Evolutionary conservation across 495 filamentous ascomycete genomes (phyloP), one percentile per base, ranked within the genome.

Genomic region (Aspergillus nidulans): DNA sequence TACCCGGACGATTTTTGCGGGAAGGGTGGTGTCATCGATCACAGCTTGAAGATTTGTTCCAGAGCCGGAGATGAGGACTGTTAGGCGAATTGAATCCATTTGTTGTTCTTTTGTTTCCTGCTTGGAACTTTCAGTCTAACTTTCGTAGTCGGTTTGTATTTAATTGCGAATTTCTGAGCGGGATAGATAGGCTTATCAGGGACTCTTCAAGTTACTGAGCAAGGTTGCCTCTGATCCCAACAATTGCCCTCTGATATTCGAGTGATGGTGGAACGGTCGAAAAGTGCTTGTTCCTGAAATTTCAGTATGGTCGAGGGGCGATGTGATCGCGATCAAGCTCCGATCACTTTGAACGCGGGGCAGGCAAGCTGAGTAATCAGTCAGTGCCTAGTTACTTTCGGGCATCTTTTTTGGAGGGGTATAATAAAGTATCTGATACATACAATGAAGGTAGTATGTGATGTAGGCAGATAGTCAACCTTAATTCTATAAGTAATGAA

Each of bases 21-120:
- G 81, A 51, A 89, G 79, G 7, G 69, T 62, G 19, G 81, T 74
- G 44, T 87, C 85, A 69, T 95, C 87, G 63, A 96, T 94, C 36
- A 96, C 79, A 28, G 91, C 91, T 75, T 95, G 91, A 21, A 97
- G 83, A 66, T 97, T 97, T 45, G 88, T 82, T 57, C 92, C 92
- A 59, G 79, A 84, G 65, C 89, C 92, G 53, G 86, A 92, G 49
- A 90, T 88, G 52, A 89, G 79, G 50, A 89, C 78, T 36, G 83
- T 82, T 41, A 85, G 67, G 26, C 74, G 76, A 38, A 72, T 69
- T 34, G 69, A 66, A 3, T 60, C 15, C 72, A 75, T 76, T 42
- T 38, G 63, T 13, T 56, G 18, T 19, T 50, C 5, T 39, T 34
- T 47, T 51, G 46, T 32, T 21, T 20, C 23, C 32, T 28, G 19